Percentiles rank a stretch among this genome's conserved stretches.
These are phyloP conservation scores for Colletotrichum sp. DNA, from an alignment of 2,329 filamentous ascomycete species.

Conservation along the genomic window DNA sequence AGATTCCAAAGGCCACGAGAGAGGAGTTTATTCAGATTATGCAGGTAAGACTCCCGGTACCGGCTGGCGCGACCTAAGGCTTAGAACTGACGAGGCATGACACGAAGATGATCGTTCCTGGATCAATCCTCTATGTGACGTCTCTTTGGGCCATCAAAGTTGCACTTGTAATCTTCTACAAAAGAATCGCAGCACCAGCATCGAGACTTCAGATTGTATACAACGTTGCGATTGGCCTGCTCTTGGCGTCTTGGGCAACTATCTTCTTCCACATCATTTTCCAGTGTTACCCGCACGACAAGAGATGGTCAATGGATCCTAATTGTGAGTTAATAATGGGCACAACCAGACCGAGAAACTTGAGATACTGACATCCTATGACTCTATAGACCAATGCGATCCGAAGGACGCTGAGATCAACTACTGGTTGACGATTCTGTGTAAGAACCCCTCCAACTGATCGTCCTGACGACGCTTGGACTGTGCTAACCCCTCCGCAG, in stretches of 20 bases:
- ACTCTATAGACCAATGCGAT: slow-evolving; percentile 8
- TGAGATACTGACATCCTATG: neutral
- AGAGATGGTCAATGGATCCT: slow-evolving; percentile 33
- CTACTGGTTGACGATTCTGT: slow-evolving; percentile 22
- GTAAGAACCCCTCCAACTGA: neutral
- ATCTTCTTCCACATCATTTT: slow-evolving; percentile 45
- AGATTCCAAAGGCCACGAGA: slow-evolving; percentile 23
- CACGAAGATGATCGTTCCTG: slow-evolving; percentile 42
- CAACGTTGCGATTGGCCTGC: slow-evolving; percentile 35
- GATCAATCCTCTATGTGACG: slow-evolving; percentile 43
- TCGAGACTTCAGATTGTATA: slow-evolving; percentile 40
- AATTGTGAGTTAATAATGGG: slow-evolving; percentile 15
- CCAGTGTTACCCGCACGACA: slow-evolving; percentile 39
- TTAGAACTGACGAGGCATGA: neutral
- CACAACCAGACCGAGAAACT: neutral
- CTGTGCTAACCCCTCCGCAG: neutral
- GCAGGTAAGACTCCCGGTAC: slow-evolving; percentile 18
- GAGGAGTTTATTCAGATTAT: slow-evolving; percentile 30
- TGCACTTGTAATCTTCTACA: slow-evolving; percentile 45
- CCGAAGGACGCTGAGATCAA: slow-evolving; percentile 16
- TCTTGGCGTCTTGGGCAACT: slow-evolving; percentile 32
- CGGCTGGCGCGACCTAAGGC: neutral
- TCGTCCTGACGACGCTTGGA: neutral
- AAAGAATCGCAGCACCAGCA: slow-evolving; percentile 38
- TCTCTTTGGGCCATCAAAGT: slow-evolving; percentile 46